A percentile compares a stretch with the other conserved stretches of the same genome.
Evolutionary conservation across 148 eudicot species (phyloP).

Genomic region (Amaranthus palmeri): DNA sequence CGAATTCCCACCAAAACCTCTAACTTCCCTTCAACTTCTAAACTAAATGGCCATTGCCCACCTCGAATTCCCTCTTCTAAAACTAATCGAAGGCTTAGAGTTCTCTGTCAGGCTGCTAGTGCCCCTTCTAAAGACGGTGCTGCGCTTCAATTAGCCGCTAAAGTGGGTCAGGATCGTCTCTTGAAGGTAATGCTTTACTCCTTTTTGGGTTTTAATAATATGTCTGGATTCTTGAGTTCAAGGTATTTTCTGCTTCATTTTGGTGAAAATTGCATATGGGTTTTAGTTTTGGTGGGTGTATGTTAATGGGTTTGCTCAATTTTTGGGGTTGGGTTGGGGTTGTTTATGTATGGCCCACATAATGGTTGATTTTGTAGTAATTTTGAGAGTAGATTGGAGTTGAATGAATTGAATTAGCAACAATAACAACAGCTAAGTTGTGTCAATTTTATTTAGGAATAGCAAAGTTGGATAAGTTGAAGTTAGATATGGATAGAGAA

Average conservation of each 20-base stretch:
- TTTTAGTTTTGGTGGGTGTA: background rate
- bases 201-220: background rate
- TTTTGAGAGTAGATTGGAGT: background rate
- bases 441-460: too few relatives aligned
- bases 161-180: constrained; percentile 66
- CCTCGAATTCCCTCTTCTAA: constrained; percentile 9
- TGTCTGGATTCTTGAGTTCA: background rate
- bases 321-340: background rate
- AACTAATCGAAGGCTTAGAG: constrained; percentile 12
- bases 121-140: constrained; percentile 29
- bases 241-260: background rate
- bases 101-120: constrained; percentile 37
- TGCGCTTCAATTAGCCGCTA: constrained; percentile 27
- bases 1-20: constrained; percentile 15
- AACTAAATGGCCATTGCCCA: background rate
- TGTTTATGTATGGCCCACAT: background rate
- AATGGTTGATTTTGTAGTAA: background rate
- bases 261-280: constrained; percentile 1
- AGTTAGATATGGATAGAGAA: too few relatives aligned
- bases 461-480: too few relatives aligned
- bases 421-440: too few relatives aligned
- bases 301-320: background rate
- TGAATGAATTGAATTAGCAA: background rate
- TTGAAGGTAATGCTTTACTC: constrained; percentile 36
- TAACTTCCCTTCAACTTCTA: constrained; percentile 17